Percentiles rank a stretch among this genome's conserved stretches.
These are phyloP conservation scores for Rosellinia necatrix DNA, from an alignment of 2,329 filamentous ascomycete genomes.

Conservation along the genomic window DNA sequence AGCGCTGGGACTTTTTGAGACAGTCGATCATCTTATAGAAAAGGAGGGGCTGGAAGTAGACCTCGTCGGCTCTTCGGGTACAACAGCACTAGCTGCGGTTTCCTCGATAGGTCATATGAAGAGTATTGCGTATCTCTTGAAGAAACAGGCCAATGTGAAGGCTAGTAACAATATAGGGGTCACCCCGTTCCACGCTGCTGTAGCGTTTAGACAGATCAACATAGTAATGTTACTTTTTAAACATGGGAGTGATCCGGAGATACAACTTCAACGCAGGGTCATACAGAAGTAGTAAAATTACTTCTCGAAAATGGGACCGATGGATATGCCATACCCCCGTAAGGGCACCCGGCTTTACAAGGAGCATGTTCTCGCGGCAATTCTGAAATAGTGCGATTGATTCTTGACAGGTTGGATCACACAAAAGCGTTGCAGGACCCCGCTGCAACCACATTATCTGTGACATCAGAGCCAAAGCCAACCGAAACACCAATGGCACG, in stretches of 20 bases:
- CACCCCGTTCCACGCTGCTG: neutral
- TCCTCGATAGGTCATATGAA: neutral
- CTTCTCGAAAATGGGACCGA: conserved; percentile 32
- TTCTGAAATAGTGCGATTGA: too few relatives aligned
- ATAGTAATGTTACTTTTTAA: conserved; percentile 4
- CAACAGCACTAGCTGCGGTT: conserved; percentile 12
- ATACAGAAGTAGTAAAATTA: conserved; percentile 39
- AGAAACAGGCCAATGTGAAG: neutral
- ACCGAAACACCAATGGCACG: too few relatives aligned
- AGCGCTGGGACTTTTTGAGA: conserved; percentile 10
- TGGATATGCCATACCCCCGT: too few relatives aligned
- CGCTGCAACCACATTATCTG: too few relatives aligned
- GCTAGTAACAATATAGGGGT: neutral
- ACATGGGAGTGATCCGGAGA: neutral
- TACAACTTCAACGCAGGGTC: conserved; percentile 4
- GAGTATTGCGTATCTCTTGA: neutral
- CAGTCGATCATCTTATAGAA: conserved; percentile 10
- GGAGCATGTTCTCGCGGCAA: too few relatives aligned
- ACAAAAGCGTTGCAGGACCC: too few relatives aligned
- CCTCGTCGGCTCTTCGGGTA: neutral
- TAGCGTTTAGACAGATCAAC: neutral
- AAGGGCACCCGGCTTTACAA: too few relatives aligned
- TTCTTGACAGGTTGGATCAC: too few relatives aligned
- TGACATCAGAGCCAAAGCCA: too few relatives aligned
- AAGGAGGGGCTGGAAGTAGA: conserved; percentile 5